Evolutionary conservation across 495 filamentous ascomycete species (phyloP), one percentile per base, ranked within the genome.

Genomic region (Neurospora sp.): DNA sequence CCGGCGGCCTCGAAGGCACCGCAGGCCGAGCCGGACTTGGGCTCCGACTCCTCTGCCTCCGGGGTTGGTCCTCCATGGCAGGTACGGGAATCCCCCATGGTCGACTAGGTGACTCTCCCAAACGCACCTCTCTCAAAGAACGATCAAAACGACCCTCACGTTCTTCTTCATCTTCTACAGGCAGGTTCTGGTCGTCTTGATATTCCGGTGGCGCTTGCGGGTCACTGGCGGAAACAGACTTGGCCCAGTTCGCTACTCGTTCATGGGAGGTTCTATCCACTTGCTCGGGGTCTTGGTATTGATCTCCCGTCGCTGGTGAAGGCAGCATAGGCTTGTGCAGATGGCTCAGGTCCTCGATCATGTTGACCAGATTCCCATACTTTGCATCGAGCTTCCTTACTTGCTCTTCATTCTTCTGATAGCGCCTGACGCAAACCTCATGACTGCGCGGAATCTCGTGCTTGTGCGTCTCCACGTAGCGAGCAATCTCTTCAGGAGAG

Each of bases 81-180:
- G 93, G 94, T 1, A 97, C 91, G 20, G 86, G 86, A 42, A 97
- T 95, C 3, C 94, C 94, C 94, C 94, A 97, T 38, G 94, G 94
- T 37, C 94, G 87, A 79, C 91, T 95, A 41, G 94, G 94, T 40
- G 92, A 94, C 79, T 97, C 94, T 20, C 94, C 94, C 35, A 97
- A 88, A 8, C 94, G 86, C 16, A 97, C 87, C 74, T 96, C 94
- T 74, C 92, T 90, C 69, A 97, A 77, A 4, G 91, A 89, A 54
- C 94, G 88, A 76, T 96, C 93, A 78, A 96, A 97, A 74, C 89
- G 90, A 70, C 84, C 82, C 81, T 87, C 83, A 72, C 88, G 80
- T 39, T 88, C 85, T 66, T 85, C 82, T 12, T 86, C 85, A 42
- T 79, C 79, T 35, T 71, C 73, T 74, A 75, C 72, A 27, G 73